Conservation (phyloP, 2,329 filamentous ascomycete species). For the Ophiocordyceps australis region DNA sequence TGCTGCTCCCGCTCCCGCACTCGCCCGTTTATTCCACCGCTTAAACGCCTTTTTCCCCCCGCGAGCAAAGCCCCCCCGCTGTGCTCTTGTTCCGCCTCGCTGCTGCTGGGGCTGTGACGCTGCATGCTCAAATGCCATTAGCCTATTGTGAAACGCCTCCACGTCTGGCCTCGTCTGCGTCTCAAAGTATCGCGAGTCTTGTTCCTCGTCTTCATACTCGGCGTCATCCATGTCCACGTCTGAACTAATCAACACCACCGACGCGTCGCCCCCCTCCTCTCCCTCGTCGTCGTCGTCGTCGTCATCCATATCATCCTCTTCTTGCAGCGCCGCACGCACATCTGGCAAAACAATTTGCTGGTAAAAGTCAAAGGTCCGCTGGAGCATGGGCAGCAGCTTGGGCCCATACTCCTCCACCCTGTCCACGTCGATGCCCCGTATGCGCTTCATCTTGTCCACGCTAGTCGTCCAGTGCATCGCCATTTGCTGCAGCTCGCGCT, state of each 20-base stretch:
- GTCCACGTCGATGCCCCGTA: slow-evolving; percentile 42
- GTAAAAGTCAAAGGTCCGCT: slow-evolving; percentile 25
- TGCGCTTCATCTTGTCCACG: slow-evolving; percentile 40
- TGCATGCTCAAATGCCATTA: slow-evolving; percentile 12
- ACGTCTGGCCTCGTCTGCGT: slow-evolving; percentile 10
- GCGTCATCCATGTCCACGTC: slow-evolving; percentile 19
- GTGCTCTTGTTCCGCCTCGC: no score
- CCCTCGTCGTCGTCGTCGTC: slow-evolving; percentile 11
- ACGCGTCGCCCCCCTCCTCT: slow-evolving; percentile 13
- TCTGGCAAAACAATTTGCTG: slow-evolving; percentile 33
- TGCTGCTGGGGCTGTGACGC: slow-evolving; percentile 7
- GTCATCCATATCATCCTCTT: no score
- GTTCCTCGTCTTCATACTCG: slow-evolving; percentile 16
- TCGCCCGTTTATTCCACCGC: slow-evolving; percentile 10
- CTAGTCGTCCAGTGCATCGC: slow-evolving; percentile 48
- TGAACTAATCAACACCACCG: slow-evolving; percentile 38
- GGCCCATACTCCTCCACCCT: slow-evolving; percentile 44
- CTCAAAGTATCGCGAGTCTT: slow-evolving; percentile 29
- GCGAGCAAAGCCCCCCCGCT: slow-evolving; percentile 8
- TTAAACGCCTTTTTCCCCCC: slow-evolving; percentile 12
- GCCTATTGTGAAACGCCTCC: slow-evolving; percentile 14
- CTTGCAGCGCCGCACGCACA: no score
- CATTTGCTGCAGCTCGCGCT: slow-evolving; percentile 55
- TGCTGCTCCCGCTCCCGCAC: slow-evolving; percentile 3
- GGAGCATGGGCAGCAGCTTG: slow-evolving; percentile 40